These are phyloP conservation scores for Cornus kousa DNA, from an alignment of 148 eudicot species.

Conservation along the genomic window DNA sequence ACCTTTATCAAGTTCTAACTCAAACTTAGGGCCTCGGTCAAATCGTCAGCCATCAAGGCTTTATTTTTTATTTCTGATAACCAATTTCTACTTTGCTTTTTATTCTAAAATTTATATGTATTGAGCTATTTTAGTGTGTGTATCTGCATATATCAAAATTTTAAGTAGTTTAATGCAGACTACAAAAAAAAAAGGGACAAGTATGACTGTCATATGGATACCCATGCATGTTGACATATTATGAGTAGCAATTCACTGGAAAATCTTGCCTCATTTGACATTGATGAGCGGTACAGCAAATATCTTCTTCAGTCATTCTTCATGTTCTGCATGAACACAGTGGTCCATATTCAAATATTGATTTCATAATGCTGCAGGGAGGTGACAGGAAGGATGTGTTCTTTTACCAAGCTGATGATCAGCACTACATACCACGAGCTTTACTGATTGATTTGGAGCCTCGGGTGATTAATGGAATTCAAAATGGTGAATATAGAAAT, in stretches of 20 bases:
- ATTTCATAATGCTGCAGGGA: constrained; percentile 76
- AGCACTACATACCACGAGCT: constrained; percentile 91
- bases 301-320: background rate
- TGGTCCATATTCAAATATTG: background rate
- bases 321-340: background rate
- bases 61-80: too few relatives aligned
- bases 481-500: constrained; percentile 88
- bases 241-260: background rate
- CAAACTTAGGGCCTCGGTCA: background rate
- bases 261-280: background rate
- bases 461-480: constrained; percentile 91
- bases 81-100: too few relatives aligned
- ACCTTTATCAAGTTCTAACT: background rate
- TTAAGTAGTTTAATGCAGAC: background rate
- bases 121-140: too few relatives aligned
- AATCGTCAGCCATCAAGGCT: background rate
- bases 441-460: constrained; percentile 97
- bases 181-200: background rate
- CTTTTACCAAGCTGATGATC: constrained; percentile 99
- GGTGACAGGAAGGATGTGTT: constrained; percentile 98
- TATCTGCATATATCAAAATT: too few relatives aligned
- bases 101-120: too few relatives aligned
- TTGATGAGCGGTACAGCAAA: background rate
- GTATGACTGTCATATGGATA: too few relatives aligned
- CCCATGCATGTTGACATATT: background rate